Base-by-base conservation (phyloP, 148 eudicot species). In the Spergularia marina region DNA sequence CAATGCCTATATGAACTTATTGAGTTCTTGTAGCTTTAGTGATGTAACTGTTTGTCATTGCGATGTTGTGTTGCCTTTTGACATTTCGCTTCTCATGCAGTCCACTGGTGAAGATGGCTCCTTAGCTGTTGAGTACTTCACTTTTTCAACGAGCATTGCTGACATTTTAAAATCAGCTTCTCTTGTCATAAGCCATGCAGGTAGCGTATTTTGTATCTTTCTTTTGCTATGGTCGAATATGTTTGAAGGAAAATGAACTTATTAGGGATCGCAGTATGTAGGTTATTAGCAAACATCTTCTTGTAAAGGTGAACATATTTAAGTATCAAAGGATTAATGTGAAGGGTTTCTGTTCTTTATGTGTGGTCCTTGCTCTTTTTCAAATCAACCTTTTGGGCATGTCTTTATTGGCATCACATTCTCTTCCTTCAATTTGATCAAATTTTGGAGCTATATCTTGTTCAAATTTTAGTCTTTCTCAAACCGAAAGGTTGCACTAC, bases 111-210 rank as follows among this genome's bases (percentile, higher is more conserved):
- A 88, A 69, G 90, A 85, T 84, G 89, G 88, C 7, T 84, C 87
- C 62, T 25, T 92, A 70, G 89, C 80, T 34, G 93, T 89, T 23
- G 96, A 94, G 70, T 89, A 91, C 83, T 94, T 90, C 77, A 90
- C 97, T 4, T 94, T 94, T 76, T 91, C 97, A 0, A 79, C 97
- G 17, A 91, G 90, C 82, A 91, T 91, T 67, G 96, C 96, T 11
- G 92, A 94, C 70, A 82, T 75, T 71, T 78, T 94, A 77, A 86
- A 75, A 82, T 89, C 97, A 70, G 96, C 97, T 40, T 91, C 97
- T 79, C 92, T 94, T 72, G 98, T 94, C 55, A 91, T 94, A 81
- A 94, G 98, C 75, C 96, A 94, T 83, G 98, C 98, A 84, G 98
- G 97, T 90, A 82, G 12, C 12, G n/a, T 15, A 34, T 74, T 49